Conservation (phyloP, 352 stramenopile genomes). For the Phytophthora sp. region DNA sequence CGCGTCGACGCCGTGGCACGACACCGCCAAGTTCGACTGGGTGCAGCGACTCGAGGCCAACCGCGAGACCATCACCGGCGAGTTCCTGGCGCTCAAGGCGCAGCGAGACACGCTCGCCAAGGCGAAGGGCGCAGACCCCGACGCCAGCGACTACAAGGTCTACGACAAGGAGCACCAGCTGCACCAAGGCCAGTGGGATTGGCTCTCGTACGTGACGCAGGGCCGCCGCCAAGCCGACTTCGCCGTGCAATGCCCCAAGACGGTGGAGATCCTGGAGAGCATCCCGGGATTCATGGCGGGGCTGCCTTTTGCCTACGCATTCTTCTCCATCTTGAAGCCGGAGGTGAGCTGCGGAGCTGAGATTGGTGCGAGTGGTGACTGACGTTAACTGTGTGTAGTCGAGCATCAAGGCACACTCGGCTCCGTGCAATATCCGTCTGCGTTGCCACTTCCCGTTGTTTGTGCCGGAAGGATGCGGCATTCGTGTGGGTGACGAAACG, state of each 20-base stretch:
- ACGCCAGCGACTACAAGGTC: constrained; percentile 62
- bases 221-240: constrained; percentile 71
- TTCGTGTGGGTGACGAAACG: constrained; percentile 90
- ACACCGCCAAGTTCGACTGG: constrained; percentile 64
- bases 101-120: constrained; percentile 28
- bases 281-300: constrained; percentile 87
- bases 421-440: constrained; percentile 95
- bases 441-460: constrained; percentile 95
- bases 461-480: constrained; percentile 89
- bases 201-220: constrained; percentile 88
- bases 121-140: constrained; percentile 12
- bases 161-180: constrained; percentile 79
- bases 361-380: background rate
- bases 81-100: constrained; percentile 61
- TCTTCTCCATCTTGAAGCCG: constrained; percentile 95
- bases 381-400: constrained; percentile 38
- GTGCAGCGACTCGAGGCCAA: constrained; percentile 61
- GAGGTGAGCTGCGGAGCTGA: constrained; percentile 43
- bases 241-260: constrained; percentile 65
- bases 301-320: constrained; percentile 95
- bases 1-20: constrained; percentile 67
- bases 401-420: constrained; percentile 93
- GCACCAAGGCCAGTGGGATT: constrained; percentile 93
- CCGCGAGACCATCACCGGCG: constrained; percentile 58
- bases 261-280: constrained; percentile 72